A percentile compares a stretch with the other conserved stretches of the same genome.
Evolutionary conservation across 2,329 filamentous ascomycete species (phyloP).

Genomic region (Penicillium sp.): DNA sequence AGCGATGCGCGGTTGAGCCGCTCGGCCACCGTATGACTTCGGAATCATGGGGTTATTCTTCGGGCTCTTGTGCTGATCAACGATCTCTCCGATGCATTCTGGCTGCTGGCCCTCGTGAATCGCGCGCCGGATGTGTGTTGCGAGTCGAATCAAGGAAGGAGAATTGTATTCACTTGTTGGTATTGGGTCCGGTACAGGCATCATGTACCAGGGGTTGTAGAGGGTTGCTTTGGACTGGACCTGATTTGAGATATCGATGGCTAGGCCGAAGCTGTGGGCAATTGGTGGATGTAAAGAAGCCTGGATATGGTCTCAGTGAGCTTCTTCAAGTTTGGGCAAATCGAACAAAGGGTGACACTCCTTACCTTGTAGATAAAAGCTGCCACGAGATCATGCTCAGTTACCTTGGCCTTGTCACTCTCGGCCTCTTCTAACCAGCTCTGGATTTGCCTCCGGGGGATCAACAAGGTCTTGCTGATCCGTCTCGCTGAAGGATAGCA

Average conservation of each 20-base stretch:
- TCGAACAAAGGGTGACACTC: too few species aligned
- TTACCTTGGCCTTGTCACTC: background rate
- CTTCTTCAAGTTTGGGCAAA: background rate
- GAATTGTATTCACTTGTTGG: background rate
- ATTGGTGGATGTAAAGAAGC: background rate
- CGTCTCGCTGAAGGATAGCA: background rate
- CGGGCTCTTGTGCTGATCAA: background rate
- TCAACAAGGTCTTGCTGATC: background rate
- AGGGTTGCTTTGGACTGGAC: constrained; percentile 1
- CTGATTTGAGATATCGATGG: constrained; percentile 1
- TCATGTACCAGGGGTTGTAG: constrained; percentile 6
- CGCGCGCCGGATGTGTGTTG: background rate
- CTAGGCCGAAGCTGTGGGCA: constrained; percentile 1
- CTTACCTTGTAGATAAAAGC: constrained; percentile 4
- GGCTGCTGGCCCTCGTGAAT: constrained; percentile 1
- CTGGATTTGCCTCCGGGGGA: background rate
- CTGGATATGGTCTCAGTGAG: background rate
- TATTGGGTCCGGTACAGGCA: constrained; percentile 6
- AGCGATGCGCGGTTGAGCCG: constrained; percentile 3
- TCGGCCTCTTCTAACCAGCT: background rate
- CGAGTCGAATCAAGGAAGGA: constrained; percentile 2
- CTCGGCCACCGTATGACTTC: background rate
- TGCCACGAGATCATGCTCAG: constrained; percentile 3
- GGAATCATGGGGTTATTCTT: background rate
- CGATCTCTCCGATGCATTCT: constrained; percentile 2